phyloP scores from a whole-genome alignment of 257 asterid genomes.

The Capsicum chinense region DNA sequence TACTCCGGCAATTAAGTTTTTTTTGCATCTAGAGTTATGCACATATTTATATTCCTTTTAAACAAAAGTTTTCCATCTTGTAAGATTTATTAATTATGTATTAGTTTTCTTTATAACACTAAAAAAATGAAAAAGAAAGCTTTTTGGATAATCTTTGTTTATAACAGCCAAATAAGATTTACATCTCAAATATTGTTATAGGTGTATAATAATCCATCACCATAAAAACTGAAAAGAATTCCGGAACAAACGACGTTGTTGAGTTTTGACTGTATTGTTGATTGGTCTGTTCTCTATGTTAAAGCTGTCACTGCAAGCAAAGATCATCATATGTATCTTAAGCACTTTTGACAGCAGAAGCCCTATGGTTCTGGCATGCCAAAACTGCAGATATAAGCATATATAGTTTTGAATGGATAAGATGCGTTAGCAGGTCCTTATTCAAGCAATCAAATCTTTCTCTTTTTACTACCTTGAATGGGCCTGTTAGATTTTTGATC shows the following conservation, averaged over 20 bases:
- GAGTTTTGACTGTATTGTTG: background rate
- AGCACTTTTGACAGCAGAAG: conserved; percentile 2
- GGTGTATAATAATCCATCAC: background rate
- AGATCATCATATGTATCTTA: background rate
- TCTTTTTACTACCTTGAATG: background rate
- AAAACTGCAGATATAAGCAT: background rate
- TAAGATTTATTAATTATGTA: background rate
- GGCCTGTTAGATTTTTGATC: background rate
- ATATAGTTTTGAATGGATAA: background rate
- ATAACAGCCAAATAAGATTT: background rate
- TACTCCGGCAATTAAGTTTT: background rate
- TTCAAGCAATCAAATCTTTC: background rate
- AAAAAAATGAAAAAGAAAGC: background rate
- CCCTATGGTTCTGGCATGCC: background rate
- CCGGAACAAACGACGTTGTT: background rate
- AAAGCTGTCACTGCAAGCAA: background rate
- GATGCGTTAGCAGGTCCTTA: background rate
- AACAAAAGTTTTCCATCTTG: background rate
- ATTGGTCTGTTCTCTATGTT: background rate
- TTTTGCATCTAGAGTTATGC: background rate
- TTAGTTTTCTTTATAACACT: background rate
- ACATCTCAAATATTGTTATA: background rate
- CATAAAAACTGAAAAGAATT: background rate
- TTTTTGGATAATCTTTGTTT: background rate
- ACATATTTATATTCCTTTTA: background rate